A percentile compares a stretch with the other conserved stretches of the same genome.
These are phyloP conservation scores for Populus trichocarpa DNA, from an alignment of 441 rosid genomes.

Conservation along the genomic window DNA sequence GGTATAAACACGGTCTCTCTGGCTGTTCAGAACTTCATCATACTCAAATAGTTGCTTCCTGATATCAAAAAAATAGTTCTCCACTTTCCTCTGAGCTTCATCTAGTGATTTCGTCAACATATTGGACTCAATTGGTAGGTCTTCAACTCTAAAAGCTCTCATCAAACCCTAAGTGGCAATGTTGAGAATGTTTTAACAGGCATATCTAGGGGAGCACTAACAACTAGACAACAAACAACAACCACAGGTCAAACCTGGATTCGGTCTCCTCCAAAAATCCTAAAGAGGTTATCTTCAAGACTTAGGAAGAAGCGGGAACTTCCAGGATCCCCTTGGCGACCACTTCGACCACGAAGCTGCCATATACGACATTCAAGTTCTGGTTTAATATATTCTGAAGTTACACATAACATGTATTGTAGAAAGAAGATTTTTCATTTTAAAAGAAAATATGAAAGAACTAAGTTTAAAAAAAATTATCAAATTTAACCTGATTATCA, in stretches of 20 bases:
- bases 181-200: conserved; percentile 15
- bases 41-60: conserved; percentile 91
- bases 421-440: conserved; percentile 1
- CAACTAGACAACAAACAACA: conserved; percentile 14
- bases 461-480: background rate
- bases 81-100: conserved; percentile 98
- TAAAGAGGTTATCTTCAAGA: conserved; percentile 96
- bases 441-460: background rate
- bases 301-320: conserved; percentile 95
- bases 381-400: conserved; percentile 2
- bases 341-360: conserved; percentile 93
- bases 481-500: conserved; percentile 77
- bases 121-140: conserved; percentile 90
- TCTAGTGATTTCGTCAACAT: conserved; percentile 96
- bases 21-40: conserved; percentile 96
- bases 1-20: conserved; percentile 92
- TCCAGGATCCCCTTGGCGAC: conserved; percentile 99
- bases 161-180: conserved; percentile 72
- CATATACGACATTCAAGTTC: conserved; percentile 13
- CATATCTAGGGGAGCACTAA: conserved; percentile 5
- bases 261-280: conserved; percentile 91
- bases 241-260: conserved; percentile 62
- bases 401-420: background rate
- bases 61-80: conserved; percentile 91
- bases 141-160: conserved; percentile 97